Evolutionary conservation across 2,329 filamentous ascomycete genomes (phyloP).

Genomic region (Aureobasidium sp.): DNA sequence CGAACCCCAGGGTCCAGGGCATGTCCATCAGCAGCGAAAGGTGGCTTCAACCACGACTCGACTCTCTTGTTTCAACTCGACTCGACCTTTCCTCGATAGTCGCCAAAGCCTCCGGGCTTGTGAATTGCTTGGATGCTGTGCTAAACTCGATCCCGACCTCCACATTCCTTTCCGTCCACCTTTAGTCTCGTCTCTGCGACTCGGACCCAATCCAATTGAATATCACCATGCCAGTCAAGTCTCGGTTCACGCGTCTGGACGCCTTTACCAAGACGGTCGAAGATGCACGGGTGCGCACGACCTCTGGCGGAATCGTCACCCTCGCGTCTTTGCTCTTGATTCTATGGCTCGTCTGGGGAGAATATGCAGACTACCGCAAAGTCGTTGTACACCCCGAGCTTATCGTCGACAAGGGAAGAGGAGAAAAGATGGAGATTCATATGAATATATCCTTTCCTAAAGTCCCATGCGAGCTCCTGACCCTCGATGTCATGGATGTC

Average conservation of each 20-base stretch:
- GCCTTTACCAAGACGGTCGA: slow-evolving; percentile 99
- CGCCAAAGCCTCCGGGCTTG: slow-evolving; percentile 3
- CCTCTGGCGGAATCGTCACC: slow-evolving; percentile 89
- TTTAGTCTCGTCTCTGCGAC: not conserved
- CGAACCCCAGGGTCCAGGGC: not conserved
- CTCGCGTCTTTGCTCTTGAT: slow-evolving; percentile 84
- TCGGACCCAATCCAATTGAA: not conserved
- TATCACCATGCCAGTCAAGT: slow-evolving; percentile 69
- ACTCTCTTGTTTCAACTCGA: not conserved
- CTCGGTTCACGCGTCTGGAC: slow-evolving; percentile 90
- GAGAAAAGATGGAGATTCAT: slow-evolving; percentile 98
- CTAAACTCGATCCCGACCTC: not conserved
- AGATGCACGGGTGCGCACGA: slow-evolving; percentile 92
- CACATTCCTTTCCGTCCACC: not conserved
- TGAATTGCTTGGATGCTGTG: slow-evolving; percentile 5
- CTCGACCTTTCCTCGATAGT: not conserved
- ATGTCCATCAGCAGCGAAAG: slow-evolving; percentile 1
- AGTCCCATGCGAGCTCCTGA: slow-evolving; percentile 89
- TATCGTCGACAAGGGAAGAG: slow-evolving; percentile 93
- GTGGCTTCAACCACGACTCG: slow-evolving; percentile 1
- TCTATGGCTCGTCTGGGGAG: slow-evolving; percentile 81
- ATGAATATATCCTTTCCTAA: slow-evolving; percentile 94
- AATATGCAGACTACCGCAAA: slow-evolving; percentile 89
- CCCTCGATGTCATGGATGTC: slow-evolving; percentile 98
- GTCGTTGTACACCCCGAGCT: slow-evolving; percentile 84